Conservation (phyloP, 495 filamentous ascomycete species). For the Aspergillus cavernicola region DNA sequence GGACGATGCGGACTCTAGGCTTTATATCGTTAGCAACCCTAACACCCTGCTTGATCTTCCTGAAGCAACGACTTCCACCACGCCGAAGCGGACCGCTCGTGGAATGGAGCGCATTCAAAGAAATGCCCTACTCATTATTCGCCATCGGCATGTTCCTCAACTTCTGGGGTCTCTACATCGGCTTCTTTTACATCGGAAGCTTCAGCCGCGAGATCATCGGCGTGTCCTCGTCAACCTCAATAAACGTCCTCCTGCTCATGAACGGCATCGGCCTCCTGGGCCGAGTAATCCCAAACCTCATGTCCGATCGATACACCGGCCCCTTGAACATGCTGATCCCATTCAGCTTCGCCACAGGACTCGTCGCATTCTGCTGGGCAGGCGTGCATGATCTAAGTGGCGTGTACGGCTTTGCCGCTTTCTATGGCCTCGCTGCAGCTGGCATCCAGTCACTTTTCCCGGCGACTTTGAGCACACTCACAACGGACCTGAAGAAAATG, state of each 20-base stretch:
- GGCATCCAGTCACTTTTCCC: slow-evolving; percentile 68
- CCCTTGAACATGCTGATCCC: slow-evolving; percentile 61
- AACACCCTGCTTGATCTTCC: slow-evolving; percentile 49
- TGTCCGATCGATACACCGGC: slow-evolving; percentile 62
- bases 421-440: slow-evolving; percentile 60
- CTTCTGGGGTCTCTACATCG: slow-evolving; percentile 69
- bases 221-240: slow-evolving; percentile 49
- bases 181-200: slow-evolving; percentile 68
- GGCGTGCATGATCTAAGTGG: slow-evolving; percentile 46
- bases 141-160: slow-evolving; percentile 60
- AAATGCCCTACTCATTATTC: slow-evolving; percentile 64
- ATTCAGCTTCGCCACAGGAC: slow-evolving; percentile 45
- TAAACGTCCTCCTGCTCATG: slow-evolving; percentile 67
- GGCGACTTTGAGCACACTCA: slow-evolving; percentile 56
- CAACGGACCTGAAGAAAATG: slow-evolving; percentile 60
- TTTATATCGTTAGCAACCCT: slow-evolving; percentile 65
- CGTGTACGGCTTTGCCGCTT: slow-evolving; percentile 57
- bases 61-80: slow-evolving; percentile 61
- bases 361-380: slow-evolving; percentile 61
- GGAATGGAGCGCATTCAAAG: slow-evolving; percentile 65
- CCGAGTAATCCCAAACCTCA: slow-evolving; percentile 58
- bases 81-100: slow-evolving; percentile 60
- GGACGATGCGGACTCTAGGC: slow-evolving; percentile 72
- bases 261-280: slow-evolving; percentile 67
- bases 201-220: slow-evolving; percentile 59